Evolutionary conservation across 805 yeast species (phyloP), one percentile per base, ranked within the genome.

Genomic region (Suhomyces pyralidae): DNA sequence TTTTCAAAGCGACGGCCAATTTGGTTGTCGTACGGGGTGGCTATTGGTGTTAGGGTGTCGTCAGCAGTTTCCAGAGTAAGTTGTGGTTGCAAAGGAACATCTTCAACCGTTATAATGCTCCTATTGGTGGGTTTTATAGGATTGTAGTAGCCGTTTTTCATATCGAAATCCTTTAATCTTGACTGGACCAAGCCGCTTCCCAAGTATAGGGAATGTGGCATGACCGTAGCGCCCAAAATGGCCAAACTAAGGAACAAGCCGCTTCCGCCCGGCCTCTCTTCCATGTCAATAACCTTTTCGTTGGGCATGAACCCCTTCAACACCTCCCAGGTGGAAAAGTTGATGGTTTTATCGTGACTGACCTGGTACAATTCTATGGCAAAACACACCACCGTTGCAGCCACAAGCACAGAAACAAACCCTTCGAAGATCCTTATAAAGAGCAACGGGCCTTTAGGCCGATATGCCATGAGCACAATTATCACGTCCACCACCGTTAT

Each of bases 101-200:
- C 14, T 3, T 44, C 43, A 3, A 30, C 30, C 20, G 14, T 10
- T 12, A 44, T 42, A 25, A 44, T 49, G 7, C 9, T 9, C 14
- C 45, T 28, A 5, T 10, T 26, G 7, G n/a, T 17, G 4, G 17
- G 15, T 26, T 19, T 48, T 7, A 22, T 17, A 6, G 50, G 50
- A 15, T 25, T 19, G 61, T 80, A 85, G 65, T 77, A 73, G 1
- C 96, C 96, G 52, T 82, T 67, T 53, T 79, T 76, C 2, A 78
- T 59, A 66, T 91, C 97, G 60, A 76, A 90, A 26, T 89, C 96
- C 58, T 79, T 78, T 44, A 91, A 73, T 57, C 97, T 79, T 22
- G 96, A 88, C 66, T 90, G 96, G 6, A 90, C 97, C 48, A 91
- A 73, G 5, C 94, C 93, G 0, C 94, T 86, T 1, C 97, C 97